phyloP scores from a whole-genome alignment of 2,329 filamentous ascomycete genomes.

The Cladophialophora exuberans region DNA sequence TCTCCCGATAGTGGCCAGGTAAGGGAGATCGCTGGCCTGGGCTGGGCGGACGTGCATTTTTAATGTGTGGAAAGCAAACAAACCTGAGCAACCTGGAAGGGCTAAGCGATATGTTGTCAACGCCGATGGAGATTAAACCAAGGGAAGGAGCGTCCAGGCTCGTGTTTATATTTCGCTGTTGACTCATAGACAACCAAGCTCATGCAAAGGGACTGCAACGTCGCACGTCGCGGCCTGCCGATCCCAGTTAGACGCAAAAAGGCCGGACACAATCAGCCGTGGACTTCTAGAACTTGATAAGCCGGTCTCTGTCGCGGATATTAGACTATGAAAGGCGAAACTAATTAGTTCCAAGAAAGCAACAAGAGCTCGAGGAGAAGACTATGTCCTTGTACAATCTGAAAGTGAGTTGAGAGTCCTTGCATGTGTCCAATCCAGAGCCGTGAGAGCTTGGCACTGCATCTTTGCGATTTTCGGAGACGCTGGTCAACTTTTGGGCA shows the following conservation, averaged over 20 bases:
- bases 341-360: too few species aligned
- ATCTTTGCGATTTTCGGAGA: background rate
- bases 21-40: constrained; percentile 20
- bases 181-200: background rate
- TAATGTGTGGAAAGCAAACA: background rate
- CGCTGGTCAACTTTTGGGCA: background rate
- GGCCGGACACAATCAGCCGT: background rate
- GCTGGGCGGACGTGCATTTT: constrained; percentile 32
- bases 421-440: background rate
- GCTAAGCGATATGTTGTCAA: background rate
- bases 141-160: background rate
- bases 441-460: background rate
- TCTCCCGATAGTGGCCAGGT: constrained; percentile 24
- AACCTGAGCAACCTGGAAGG: background rate
- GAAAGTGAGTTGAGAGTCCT: background rate
- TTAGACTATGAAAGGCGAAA: background rate
- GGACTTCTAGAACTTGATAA: background rate
- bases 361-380: background rate
- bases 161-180: background rate
- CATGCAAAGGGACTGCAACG: background rate
- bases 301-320: background rate
- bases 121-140: background rate
- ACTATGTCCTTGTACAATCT: background rate
- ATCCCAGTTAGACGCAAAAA: background rate
- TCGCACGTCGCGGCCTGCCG: background rate